Evolutionary conservation across 306 rosid genomes (phyloP).

Genomic region (Vigna unguiculata): DNA sequence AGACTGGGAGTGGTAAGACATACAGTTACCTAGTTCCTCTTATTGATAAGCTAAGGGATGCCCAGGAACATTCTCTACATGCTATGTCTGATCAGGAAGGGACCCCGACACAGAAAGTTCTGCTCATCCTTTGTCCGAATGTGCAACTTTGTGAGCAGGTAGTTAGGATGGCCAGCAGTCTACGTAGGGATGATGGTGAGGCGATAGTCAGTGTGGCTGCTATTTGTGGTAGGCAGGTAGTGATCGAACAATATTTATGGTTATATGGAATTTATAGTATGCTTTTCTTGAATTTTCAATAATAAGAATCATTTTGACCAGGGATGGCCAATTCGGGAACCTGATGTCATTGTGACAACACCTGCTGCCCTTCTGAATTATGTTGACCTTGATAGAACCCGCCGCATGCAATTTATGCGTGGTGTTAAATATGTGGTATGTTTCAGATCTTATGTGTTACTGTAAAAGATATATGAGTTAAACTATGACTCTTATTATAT

Average conservation of each 20-base stretch:
- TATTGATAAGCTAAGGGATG: conserved; percentile 62
- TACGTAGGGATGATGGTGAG: conserved; percentile 66
- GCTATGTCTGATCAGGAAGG: conserved; percentile 50
- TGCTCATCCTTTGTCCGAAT: conserved; percentile 91
- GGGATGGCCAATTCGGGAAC: conserved; percentile 90
- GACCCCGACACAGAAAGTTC: conserved; percentile 46
- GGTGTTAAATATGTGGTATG: conserved; percentile 87
- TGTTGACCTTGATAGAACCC: conserved; percentile 67
- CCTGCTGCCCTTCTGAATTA: conserved; percentile 94
- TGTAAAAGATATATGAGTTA: not conserved
- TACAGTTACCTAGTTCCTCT: conserved; percentile 84
- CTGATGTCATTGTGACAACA: conserved; percentile 88
- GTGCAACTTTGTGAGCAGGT: conserved; percentile 92
- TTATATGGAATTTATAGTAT: conserved; percentile 32
- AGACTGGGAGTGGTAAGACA: conserved; percentile 97
- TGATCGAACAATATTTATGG: not conserved
- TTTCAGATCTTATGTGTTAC: conserved; percentile 34
- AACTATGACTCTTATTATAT: conserved; percentile 5
- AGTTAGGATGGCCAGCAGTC: conserved; percentile 82
- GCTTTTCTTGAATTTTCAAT: conserved; percentile 16
- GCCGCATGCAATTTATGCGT: conserved; percentile 67
- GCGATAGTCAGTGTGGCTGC: conserved; percentile 74
- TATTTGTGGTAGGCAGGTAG: conserved; percentile 92
- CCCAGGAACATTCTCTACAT: conserved; percentile 44
- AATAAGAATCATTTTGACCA: conserved; percentile 48